Percentiles rank a stretch among this genome's conserved stretches.
phyloP scores from a whole-genome alignment of 2,329 filamentous ascomycete genomes.

The Fusarium transvaalense region DNA sequence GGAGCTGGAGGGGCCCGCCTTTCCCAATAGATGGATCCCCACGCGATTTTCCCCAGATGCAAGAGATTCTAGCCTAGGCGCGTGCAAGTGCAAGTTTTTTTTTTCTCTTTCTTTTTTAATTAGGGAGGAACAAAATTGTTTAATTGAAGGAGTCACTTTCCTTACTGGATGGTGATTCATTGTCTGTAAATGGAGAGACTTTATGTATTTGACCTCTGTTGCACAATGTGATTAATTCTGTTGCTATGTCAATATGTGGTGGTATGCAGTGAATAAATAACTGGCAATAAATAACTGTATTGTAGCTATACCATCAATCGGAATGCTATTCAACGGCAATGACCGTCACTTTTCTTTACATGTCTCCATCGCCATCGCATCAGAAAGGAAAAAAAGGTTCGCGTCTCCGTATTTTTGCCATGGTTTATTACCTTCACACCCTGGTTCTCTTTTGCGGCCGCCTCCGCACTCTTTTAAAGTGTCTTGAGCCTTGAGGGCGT shows the following conservation, averaged over 20 bases:
- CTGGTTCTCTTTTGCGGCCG: background rate
- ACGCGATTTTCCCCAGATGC: slow-evolving; percentile 50
- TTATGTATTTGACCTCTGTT: slow-evolving; percentile 12
- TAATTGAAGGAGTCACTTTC: slow-evolving; percentile 3
- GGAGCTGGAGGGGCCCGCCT: slow-evolving; percentile 26
- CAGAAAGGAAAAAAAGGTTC: too few relatives aligned
- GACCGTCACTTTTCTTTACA: background rate
- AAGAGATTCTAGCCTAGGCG: slow-evolving; percentile 39
- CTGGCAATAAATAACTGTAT: background rate
- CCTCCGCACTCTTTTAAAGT: slow-evolving; percentile 23
- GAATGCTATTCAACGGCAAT: slow-evolving; percentile 1
- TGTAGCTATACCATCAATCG: background rate
- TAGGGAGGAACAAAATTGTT: background rate
- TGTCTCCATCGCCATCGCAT: background rate
- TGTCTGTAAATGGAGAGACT: background rate
- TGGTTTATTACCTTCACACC: slow-evolving; percentile 23
- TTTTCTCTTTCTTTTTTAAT: slow-evolving; percentile 25
- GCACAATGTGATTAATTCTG: background rate
- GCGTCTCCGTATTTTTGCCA: slow-evolving; percentile 17
- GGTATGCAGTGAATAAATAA: background rate
- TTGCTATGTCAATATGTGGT: background rate
- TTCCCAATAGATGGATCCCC: slow-evolving; percentile 29
- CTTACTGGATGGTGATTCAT: background rate
- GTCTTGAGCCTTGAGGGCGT: background rate
- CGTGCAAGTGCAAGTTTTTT: slow-evolving; percentile 36